Evolutionary conservation across 345 rosid genomes (phyloP).

Genomic region (Garcia nutans): DNA sequence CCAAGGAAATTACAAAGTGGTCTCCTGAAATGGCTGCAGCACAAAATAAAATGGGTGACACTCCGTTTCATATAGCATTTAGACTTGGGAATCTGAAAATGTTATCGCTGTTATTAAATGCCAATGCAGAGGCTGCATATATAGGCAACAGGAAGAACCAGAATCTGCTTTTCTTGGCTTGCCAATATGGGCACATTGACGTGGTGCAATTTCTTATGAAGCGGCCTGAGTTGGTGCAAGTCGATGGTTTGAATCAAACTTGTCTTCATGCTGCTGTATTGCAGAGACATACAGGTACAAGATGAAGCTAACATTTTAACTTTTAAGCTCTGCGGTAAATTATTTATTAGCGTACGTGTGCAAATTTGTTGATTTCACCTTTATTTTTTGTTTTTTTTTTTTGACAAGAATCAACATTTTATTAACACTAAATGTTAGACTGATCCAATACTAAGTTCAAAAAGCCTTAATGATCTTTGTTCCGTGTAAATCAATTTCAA

Average conservation of each 20-base stretch:
- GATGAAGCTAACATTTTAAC: no score
- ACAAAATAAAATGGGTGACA: no score
- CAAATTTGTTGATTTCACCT: no score
- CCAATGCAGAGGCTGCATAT: not conserved
- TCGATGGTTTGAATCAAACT: conserved; percentile 6
- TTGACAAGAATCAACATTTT: no score
- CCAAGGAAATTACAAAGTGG: not conserved
- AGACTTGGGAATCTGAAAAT: not conserved
- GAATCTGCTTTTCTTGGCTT: not conserved
- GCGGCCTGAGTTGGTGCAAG: conserved; percentile 7
- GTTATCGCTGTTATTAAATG: not conserved
- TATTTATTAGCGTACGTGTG: no score
- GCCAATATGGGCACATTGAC: not conserved
- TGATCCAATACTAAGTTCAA: no score
- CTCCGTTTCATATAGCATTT: no score
- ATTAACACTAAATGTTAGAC: no score
- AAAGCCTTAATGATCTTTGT: no score
- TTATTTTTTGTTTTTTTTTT: no score
- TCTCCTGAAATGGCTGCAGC: not conserved
- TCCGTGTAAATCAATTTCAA: no score
- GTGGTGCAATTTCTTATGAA: not conserved
- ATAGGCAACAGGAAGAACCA: not conserved
- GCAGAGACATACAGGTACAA: not conserved
- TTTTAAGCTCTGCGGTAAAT: no score
- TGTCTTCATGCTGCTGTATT: conserved; percentile 7